phyloP scores from a whole-genome alignment of 768 basidiomycete species.

The Leccinum sublutescens region DNA sequence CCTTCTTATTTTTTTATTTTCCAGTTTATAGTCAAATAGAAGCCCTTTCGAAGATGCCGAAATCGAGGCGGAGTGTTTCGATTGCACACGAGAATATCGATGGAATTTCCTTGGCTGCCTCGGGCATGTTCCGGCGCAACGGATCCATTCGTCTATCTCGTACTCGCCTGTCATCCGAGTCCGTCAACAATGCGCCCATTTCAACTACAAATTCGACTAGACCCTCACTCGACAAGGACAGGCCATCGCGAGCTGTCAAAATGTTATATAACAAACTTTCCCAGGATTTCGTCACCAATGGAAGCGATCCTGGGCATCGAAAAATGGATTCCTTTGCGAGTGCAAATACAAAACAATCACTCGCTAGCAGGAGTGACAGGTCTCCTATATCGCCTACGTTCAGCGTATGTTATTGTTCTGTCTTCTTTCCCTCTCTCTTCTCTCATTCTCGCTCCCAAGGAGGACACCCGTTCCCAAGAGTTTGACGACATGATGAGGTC shows the following conservation, averaged over 20 bases:
- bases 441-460: slow-evolving; percentile 36
- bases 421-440: neutral
- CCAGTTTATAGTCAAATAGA: slow-evolving; percentile 77
- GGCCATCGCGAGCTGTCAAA: slow-evolving; percentile 51
- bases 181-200: slow-evolving; percentile 25
- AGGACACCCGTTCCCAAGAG: slow-evolving; percentile 62
- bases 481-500: slow-evolving; percentile 94
- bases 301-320: slow-evolving; percentile 51
- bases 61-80: slow-evolving; percentile 67
- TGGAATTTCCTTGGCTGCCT: slow-evolving; percentile 43
- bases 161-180: slow-evolving; percentile 41
- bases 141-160: slow-evolving; percentile 24
- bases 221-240: slow-evolving; percentile 60
- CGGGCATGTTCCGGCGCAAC: slow-evolving; percentile 21
- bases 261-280: slow-evolving; percentile 48
- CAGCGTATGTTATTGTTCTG: slow-evolving; percentile 26
- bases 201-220: slow-evolving; percentile 36
- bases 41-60: slow-evolving; percentile 54
- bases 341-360: slow-evolving; percentile 44
- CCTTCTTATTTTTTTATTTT: slow-evolving; percentile 14
- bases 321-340: slow-evolving; percentile 55
- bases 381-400: slow-evolving; percentile 36
- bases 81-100: slow-evolving; percentile 52
- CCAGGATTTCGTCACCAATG: slow-evolving; percentile 36
- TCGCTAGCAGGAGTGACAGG: slow-evolving; percentile 32